Conservation (phyloP, 192 early-diverging fungal species). For the Anaeromyces robustus region DNA sequence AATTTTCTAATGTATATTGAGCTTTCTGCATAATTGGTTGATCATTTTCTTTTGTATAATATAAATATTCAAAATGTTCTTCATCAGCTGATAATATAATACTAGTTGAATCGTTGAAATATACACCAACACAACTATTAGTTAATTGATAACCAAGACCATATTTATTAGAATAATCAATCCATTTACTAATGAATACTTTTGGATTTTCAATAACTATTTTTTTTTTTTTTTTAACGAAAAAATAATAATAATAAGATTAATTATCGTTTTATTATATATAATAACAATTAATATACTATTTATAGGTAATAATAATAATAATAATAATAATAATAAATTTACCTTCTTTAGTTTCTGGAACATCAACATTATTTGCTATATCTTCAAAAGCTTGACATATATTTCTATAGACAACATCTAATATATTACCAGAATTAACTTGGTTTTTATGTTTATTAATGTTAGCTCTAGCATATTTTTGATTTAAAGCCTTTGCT, state of each 20-base stretch:
- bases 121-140: slow-evolving; percentile 67
- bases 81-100: slow-evolving; percentile 42
- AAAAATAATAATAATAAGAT: no score
- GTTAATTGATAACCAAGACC: slow-evolving; percentile 78
- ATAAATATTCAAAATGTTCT: slow-evolving; percentile 28
- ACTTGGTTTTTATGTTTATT: background rate
- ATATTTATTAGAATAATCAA: slow-evolving; percentile 69
- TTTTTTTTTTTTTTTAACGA: no score
- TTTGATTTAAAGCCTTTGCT: background rate
- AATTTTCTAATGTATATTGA: slow-evolving; percentile 15
- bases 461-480: background rate
- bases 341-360: background rate
- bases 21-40: slow-evolving; percentile 14
- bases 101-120: slow-evolving; percentile 80
- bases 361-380: background rate
- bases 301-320: no score
- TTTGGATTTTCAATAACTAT: slow-evolving; percentile 2
- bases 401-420: background rate
- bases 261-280: no score
- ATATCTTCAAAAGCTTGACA: background rate
- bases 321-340: background rate
- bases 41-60: slow-evolving; percentile 9
- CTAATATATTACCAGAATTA: background rate
- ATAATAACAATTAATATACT: no score
- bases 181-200: slow-evolving; percentile 77